phyloP scores from a whole-genome alignment of 176 grass and related monocot species.

The Musa schizocarpa region DNA sequence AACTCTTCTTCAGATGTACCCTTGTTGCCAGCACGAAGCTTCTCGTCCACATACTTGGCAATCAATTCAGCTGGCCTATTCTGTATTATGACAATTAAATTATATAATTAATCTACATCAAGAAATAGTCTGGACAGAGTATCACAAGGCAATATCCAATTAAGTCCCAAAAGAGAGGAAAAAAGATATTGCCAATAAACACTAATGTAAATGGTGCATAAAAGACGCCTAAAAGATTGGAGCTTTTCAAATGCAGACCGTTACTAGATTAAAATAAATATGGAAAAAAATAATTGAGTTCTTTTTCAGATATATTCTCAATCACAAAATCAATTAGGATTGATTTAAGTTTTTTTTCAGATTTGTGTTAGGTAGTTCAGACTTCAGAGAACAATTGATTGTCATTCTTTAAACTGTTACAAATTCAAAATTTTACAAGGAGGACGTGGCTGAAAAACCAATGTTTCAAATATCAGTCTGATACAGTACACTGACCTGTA shows the following conservation, averaged over 20 bases:
- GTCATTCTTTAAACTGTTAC: background rate
- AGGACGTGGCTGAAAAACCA: no score
- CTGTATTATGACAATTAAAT: conserved; percentile 29
- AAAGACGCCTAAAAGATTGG: background rate
- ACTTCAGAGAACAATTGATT: background rate
- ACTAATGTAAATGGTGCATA: background rate
- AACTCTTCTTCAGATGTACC: conserved; percentile 99
- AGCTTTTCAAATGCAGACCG: background rate
- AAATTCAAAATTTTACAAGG: no score
- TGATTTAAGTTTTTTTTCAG: background rate
- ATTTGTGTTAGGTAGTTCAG: background rate
- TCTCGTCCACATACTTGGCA: conserved; percentile 97
- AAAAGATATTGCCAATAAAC: background rate
- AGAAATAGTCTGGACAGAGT: background rate
- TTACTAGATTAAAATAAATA: background rate
- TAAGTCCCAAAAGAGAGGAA: background rate
- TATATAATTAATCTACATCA: background rate
- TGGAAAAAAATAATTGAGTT: background rate
- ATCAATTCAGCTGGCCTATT: conserved; percentile 97
- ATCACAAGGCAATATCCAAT: background rate
- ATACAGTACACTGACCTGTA: no score
- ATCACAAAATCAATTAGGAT: background rate
- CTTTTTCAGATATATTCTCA: background rate
- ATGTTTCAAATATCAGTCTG: no score
- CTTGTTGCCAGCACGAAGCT: conserved; percentile 99